Percentiles rank a stretch among this genome's conserved stretches.
phyloP scores from a whole-genome alignment of 441 rosid species.

The Dalechampia spathulata region DNA sequence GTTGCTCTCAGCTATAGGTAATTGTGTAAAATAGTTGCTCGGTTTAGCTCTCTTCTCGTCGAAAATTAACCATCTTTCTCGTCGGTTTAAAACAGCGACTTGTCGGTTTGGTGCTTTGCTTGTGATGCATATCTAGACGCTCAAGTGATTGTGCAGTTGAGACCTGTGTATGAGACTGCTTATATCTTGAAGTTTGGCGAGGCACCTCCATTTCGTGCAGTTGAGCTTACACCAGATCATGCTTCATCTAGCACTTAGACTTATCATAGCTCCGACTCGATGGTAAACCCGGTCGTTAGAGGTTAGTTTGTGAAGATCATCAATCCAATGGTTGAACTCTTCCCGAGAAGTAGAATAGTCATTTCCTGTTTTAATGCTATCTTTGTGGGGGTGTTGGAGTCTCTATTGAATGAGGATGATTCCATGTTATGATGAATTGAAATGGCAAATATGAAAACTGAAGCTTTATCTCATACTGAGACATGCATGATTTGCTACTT shows the following conservation, averaged over 20 bases:
- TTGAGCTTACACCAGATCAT: slow-evolving; percentile 15
- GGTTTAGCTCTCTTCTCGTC: not conserved
- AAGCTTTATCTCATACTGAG: not conserved
- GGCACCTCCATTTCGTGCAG: slow-evolving; percentile 47
- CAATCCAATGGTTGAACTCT: not conserved
- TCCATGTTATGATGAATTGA: too few relatives aligned
- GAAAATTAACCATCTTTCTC: not conserved
- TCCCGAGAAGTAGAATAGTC: too few relatives aligned
- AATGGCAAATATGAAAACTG: not conserved
- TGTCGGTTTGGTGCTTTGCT: slow-evolving; percentile 82
- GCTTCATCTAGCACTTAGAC: slow-evolving; percentile 12
- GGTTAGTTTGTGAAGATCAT: too few relatives aligned
- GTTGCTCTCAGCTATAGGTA: slow-evolving; percentile 87
- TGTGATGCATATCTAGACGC: slow-evolving; percentile 85
- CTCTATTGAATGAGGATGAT: not conserved
- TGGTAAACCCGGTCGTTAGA: not conserved
- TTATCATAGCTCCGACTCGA: not conserved
- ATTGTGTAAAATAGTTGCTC: too few relatives aligned
- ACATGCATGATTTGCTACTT: not conserved
- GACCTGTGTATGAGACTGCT: slow-evolving; percentile 58
- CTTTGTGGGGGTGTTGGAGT: not conserved
- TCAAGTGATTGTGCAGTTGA: slow-evolving; percentile 51
- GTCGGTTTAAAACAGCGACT: slow-evolving; percentile 40
- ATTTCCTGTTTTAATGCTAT: not conserved
- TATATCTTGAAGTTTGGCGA: slow-evolving; percentile 79